Conservation (phyloP, 345 rosid species). For the Abelmoschus esculentus region DNA sequence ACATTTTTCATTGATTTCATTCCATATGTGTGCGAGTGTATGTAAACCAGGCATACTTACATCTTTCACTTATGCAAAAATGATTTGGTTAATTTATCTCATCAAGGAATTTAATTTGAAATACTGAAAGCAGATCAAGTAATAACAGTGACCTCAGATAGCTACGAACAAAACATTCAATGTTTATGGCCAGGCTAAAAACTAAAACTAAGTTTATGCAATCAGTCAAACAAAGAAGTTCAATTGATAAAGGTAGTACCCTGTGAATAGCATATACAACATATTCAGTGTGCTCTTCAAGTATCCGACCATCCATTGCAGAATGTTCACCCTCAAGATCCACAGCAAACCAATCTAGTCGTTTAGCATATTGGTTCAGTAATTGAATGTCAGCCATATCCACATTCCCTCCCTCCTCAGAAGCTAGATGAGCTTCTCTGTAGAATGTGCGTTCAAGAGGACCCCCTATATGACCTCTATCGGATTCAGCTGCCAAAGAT, state of each 20-base stretch:
- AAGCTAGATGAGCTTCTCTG: conserved; percentile 48
- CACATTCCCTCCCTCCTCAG: conserved; percentile 43
- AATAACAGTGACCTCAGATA: neutral
- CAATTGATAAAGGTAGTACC: conserved; percentile 46
- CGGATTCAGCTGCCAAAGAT: conserved; percentile 91
- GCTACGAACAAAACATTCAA: neutral
- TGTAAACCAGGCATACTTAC: neutral
- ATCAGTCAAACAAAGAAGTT: conserved; percentile 12
- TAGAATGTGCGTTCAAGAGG: conserved; percentile 70
- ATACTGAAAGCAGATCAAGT: conserved; percentile 1
- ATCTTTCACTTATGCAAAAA: neutral
- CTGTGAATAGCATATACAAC: conserved; percentile 93
- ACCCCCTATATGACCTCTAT: conserved; percentile 84
- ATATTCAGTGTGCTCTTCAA: conserved; percentile 95
- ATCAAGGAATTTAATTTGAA: neutral
- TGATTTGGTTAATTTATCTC: neutral
- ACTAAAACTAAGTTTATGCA: neutral
- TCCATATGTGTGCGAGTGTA: neutral
- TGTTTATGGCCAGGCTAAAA: neutral
- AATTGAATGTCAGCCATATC: conserved; percentile 37
- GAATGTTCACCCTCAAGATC: conserved; percentile 99
- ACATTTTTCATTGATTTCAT: neutral
- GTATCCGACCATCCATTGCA: conserved; percentile 97
- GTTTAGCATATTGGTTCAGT: conserved; percentile 51
- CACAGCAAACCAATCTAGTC: conserved; percentile 92